These are phyloP conservation scores for Fusarium phyllophilum DNA, from an alignment of 2,329 filamentous ascomycete genomes.

Conservation along the genomic window DNA sequence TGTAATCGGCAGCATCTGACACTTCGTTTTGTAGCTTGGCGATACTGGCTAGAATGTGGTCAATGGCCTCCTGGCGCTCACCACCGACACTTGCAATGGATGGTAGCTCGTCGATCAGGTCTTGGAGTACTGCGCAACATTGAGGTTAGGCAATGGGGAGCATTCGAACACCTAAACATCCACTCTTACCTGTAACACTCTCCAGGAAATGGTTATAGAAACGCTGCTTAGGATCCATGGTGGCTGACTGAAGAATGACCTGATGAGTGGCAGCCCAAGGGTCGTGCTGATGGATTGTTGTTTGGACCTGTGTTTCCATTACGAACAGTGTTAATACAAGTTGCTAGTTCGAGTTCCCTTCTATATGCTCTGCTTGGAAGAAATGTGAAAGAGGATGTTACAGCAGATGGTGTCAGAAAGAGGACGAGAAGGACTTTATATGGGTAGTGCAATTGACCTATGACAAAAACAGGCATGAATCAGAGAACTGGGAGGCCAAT, in stretches of 20 bases:
- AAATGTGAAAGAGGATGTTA: neutral
- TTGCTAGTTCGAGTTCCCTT: neutral
- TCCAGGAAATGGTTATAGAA: conserved; percentile 88
- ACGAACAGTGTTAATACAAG: conserved; percentile 31
- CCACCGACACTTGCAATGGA: conserved; percentile 70
- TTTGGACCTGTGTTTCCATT: conserved; percentile 43
- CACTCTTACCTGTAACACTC: conserved; percentile 72
- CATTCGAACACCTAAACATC: neutral
- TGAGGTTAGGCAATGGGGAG: conserved; percentile 8
- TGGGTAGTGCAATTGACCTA: conserved; percentile 7
- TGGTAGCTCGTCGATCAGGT: conserved; percentile 76
- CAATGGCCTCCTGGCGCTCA: conserved; percentile 82
- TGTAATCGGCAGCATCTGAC: conserved; percentile 81
- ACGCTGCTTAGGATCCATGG: conserved; percentile 70
- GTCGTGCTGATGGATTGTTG: conserved; percentile 15
- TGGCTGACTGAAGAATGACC: conserved; percentile 36
- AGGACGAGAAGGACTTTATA: neutral
- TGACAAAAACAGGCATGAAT: conserved; percentile 11
- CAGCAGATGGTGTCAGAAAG: neutral
- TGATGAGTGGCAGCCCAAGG: conserved; percentile 41
- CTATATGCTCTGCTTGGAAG: neutral
- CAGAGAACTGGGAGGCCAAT: conserved; percentile 16
- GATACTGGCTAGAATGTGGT: conserved; percentile 82
- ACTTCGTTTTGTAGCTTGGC: conserved; percentile 84
- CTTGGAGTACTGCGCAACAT: conserved; percentile 72